phyloP scores from a whole-genome alignment of 306 rosid genomes.

The Vigna reflexopilosa region DNA sequence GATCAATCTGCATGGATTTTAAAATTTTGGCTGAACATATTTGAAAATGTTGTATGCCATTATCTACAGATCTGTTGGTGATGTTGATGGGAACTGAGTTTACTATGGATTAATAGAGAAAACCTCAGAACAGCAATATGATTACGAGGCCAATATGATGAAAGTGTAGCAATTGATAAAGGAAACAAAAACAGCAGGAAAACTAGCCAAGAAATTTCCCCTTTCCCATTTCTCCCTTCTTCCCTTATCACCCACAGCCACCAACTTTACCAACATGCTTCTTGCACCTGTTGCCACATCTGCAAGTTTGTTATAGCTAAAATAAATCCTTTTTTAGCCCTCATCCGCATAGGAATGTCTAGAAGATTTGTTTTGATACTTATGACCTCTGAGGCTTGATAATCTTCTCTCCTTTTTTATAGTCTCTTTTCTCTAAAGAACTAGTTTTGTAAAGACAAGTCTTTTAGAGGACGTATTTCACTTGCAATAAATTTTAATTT shows the following conservation, averaged over 20 bases:
- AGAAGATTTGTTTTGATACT: background rate
- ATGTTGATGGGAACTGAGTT: background rate
- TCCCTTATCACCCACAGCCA: background rate
- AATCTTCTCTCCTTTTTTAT: background rate
- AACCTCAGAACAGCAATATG: background rate
- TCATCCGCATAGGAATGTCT: background rate
- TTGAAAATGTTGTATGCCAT: background rate
- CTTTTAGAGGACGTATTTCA: conserved; percentile 10
- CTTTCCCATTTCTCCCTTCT: background rate
- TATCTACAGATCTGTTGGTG: background rate
- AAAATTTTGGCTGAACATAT: background rate
- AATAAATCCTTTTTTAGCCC: background rate
- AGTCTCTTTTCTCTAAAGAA: background rate
- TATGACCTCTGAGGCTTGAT: background rate
- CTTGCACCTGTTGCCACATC: background rate
- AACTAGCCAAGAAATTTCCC: background rate
- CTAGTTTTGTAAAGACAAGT: background rate
- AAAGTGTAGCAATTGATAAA: too few relatives aligned
- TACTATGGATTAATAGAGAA: background rate
- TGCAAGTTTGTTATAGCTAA: background rate
- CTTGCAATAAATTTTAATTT: conserved; percentile 6
- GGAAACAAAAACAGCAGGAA: too few relatives aligned
- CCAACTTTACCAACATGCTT: background rate
- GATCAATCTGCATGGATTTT: background rate
- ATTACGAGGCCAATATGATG: too few relatives aligned